A percentile compares a stretch with the other conserved stretches of the same genome.
Evolutionary conservation across 345 rosid genomes (phyloP).

Genomic region (Triadica sebifera): DNA sequence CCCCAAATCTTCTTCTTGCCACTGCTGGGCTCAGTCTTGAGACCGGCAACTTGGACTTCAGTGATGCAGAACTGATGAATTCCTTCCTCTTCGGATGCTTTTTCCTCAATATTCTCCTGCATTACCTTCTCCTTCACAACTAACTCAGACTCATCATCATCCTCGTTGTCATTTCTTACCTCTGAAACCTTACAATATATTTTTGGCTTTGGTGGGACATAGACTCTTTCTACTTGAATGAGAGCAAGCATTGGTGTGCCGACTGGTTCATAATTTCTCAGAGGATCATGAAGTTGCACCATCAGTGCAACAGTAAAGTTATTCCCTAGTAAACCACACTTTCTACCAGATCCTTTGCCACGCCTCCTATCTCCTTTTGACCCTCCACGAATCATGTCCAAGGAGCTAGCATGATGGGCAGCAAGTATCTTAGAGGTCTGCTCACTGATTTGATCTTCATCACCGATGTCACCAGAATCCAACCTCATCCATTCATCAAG

Average conservation of each 20-base stretch:
- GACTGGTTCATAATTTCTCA: conserved; percentile 80
- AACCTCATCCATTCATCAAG: conserved; percentile 92
- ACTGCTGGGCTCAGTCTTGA: conserved; percentile 49
- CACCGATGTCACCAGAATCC: conserved; percentile 82
- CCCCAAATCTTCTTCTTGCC: conserved; percentile 76
- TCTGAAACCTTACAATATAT: conserved; percentile 67
- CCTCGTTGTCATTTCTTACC: conserved; percentile 43
- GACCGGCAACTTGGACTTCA: conserved; percentile 84
- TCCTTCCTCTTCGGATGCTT: conserved; percentile 44
- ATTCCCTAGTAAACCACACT: conserved; percentile 82
- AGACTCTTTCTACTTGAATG: conserved; percentile 91
- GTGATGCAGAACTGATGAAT: conserved; percentile 63
- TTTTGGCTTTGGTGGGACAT: conserved; percentile 79
- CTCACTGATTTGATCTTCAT: conserved; percentile 76
- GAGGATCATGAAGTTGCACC: conserved; percentile 87
- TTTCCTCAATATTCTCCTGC: conserved; percentile 44
- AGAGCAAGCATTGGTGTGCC: conserved; percentile 97
- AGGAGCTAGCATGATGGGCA: conserved; percentile 82
- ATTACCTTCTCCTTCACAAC: conserved; percentile 24
- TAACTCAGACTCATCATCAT: conserved; percentile 44
- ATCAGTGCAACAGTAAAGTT: conserved; percentile 85
- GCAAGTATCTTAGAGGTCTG: conserved; percentile 77
- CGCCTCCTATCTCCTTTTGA: conserved; percentile 67
- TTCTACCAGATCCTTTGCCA: conserved; percentile 58
- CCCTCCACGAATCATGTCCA: conserved; percentile 61